phyloP scores from a whole-genome alignment of 140 eudicot genomes.

The Oenanthe javanica region DNA sequence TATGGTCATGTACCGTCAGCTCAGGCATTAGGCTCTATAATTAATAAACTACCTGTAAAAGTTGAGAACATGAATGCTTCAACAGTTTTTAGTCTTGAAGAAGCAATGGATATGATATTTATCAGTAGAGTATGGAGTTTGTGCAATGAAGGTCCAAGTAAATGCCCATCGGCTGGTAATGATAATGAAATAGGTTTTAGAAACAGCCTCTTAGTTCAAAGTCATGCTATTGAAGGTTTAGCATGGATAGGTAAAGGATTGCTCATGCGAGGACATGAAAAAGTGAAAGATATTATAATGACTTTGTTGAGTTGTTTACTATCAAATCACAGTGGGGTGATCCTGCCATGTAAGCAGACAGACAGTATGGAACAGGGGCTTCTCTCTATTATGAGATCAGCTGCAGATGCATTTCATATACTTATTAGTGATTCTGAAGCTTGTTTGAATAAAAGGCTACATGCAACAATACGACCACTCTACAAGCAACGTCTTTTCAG shows the following conservation, averaged over 20 bases:
- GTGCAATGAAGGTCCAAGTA: slow-evolving; percentile 6
- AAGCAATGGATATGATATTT: slow-evolving; percentile 46
- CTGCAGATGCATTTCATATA: slow-evolving; percentile 76
- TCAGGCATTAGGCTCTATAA: slow-evolving; percentile 91
- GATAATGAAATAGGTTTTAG: slow-evolving; percentile 28
- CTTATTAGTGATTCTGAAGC: slow-evolving; percentile 76
- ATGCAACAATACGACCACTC: slow-evolving; percentile 65
- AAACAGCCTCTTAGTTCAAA: slow-evolving; percentile 16
- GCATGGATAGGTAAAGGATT: slow-evolving; percentile 99
- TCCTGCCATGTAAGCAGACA: slow-evolving; percentile 17
- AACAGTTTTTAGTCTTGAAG: slow-evolving; percentile 38
- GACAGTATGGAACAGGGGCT: slow-evolving; percentile 27
- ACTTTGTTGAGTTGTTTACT: slow-evolving; percentile 45
- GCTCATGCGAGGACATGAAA: slow-evolving; percentile 91
- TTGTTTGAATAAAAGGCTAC: slow-evolving; percentile 65
- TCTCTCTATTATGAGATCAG: slow-evolving; percentile 36
- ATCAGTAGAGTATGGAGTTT: slow-evolving; percentile 21
- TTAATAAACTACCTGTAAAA: slow-evolving; percentile 57
- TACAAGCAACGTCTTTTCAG: slow-evolving; percentile 84
- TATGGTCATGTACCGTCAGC: slow-evolving; percentile 67
- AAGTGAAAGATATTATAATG: slow-evolving; percentile 61
- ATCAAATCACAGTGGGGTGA: slow-evolving; percentile 17
- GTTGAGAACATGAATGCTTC: slow-evolving; percentile 12
- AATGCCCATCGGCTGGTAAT: slow-evolving; percentile 17
- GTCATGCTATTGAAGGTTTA: slow-evolving; percentile 47